These are phyloP conservation scores for Pseudopyrenochaeta lycopersici DNA, from an alignment of 2,329 filamentous ascomycete genomes.

Conservation along the genomic window DNA sequence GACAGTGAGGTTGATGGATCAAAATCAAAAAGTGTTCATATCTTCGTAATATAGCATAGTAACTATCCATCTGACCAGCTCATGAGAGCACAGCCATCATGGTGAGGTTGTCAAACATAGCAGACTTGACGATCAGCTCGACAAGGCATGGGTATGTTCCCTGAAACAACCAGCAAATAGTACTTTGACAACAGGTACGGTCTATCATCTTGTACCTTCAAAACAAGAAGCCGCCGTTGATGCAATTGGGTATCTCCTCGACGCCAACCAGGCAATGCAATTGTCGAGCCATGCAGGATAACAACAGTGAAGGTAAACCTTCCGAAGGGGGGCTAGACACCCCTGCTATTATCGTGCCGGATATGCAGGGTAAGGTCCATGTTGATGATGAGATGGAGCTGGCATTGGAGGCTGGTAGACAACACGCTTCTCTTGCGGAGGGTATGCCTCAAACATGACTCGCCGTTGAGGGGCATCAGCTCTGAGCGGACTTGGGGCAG, in stretches of 20 bases:
- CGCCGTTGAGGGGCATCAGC: constrained; percentile 41
- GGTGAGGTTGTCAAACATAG: background rate
- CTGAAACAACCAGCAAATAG: background rate
- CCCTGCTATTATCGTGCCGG: constrained; percentile 27
- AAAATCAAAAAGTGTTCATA: background rate
- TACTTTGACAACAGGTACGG: background rate
- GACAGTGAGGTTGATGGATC: background rate
- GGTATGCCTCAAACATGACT: constrained; percentile 48
- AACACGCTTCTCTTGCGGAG: constrained; percentile 32
- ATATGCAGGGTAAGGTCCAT: constrained; percentile 38
- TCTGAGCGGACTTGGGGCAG: constrained; percentile 41
- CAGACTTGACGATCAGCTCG: background rate
- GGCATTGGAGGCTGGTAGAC: constrained; percentile 32
- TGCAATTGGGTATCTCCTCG: constrained; percentile 44
- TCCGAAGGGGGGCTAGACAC: background rate
- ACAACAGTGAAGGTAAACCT: constrained; percentile 4
- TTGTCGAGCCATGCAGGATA: constrained; percentile 25
- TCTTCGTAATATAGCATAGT: constrained; percentile 1
- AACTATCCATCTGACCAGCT: background rate
- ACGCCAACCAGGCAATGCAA: constrained; percentile 47
- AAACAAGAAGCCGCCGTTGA: constrained; percentile 17
- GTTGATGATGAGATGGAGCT: constrained; percentile 33
- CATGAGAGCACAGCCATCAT: background rate
- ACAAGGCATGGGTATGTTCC: background rate
- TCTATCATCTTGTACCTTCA: background rate